Evolutionary conservation across 202 grass and related monocot genomes (phyloP), one percentile per base, ranked within the genome.

Genomic region (Eragrostis tef): DNA sequence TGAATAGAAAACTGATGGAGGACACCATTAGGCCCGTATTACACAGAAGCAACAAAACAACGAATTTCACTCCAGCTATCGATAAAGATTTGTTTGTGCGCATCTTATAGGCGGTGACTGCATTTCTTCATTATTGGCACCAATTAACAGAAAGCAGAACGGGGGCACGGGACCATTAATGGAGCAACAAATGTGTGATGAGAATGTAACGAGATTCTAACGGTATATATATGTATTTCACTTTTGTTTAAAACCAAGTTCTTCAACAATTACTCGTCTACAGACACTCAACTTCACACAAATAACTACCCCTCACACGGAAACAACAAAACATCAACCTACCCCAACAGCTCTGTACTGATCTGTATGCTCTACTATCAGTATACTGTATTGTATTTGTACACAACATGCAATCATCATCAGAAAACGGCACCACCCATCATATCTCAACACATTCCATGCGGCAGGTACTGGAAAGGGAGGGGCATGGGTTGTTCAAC

Each of bases 361-460:
- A 45, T 46, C 3, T 67, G 49, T 64, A 41, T 74, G 13, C 44
- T 64, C 21, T 64, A 52, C 31, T 71, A 45, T 19, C 13, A 26
- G 54, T 31, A 21, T 42, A 54, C 13, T 42, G 54, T 31, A 21
- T 42, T 54, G 62, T 49, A 69, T 73, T 51, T 6, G 64, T 78
- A 84, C 50, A 13, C 24, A 80, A 44, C 31, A 51, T 56, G 53
- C 21, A 45, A 17, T 17, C 16, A 36, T 44, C 50, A 25, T 9
- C 3, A 24, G 47, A 19, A 58, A 36, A 24, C 14, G 39, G 16
- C 24, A 13, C 49, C 17, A 9, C 0, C 17, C 41, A 70, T 48
- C 77, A 45, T 11, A 34, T 61, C 7, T 81, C 77, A 81, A 29
- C 71, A 69, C 73, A 25, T 27, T 0, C 61, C 77, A 9, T 41